Evolutionary conservation across 441 rosid species (phyloP).

Genomic region (Populus hybrid): DNA sequence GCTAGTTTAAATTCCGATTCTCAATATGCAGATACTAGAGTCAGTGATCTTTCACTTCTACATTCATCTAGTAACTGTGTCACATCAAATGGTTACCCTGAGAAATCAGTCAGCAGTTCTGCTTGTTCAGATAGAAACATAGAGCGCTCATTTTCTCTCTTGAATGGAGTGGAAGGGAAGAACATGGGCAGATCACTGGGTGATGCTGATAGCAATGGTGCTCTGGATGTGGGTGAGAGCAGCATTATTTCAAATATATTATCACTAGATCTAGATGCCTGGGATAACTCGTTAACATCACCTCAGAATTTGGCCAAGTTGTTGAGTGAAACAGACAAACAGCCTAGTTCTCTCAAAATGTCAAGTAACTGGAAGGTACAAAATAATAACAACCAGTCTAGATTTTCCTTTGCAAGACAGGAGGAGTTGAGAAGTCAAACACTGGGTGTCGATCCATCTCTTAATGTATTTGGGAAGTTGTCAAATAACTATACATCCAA

Average conservation of each 20-base stretch:
- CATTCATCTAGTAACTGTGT: slow-evolving; percentile 32
- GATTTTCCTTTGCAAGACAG: slow-evolving; percentile 92
- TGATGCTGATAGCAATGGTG: slow-evolving; percentile 27
- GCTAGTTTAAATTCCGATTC: slow-evolving; percentile 33
- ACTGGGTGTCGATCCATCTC: slow-evolving; percentile 35
- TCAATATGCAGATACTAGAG: slow-evolving; percentile 35
- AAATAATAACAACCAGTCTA: slow-evolving; percentile 69
- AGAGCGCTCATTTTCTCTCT: slow-evolving; percentile 36
- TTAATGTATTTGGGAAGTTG: slow-evolving; percentile 39
- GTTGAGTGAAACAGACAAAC: slow-evolving; percentile 55
- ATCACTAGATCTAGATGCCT: slow-evolving; percentile 79
- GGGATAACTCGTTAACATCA: slow-evolving; percentile 71
- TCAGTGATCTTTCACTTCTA: slow-evolving; percentile 27
- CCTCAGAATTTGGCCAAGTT: slow-evolving; percentile 64
- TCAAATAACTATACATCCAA: slow-evolving; percentile 33
- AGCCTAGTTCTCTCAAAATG: slow-evolving; percentile 44
- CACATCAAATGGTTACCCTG: slow-evolving; percentile 52
- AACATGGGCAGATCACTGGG: slow-evolving; percentile 29
- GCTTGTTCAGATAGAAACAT: slow-evolving; percentile 31
- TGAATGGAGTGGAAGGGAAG: slow-evolving; percentile 45
- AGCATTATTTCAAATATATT: slow-evolving; percentile 73
- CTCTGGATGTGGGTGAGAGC: slow-evolving; percentile 57
- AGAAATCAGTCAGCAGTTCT: slow-evolving; percentile 35
- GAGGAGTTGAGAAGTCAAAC: slow-evolving; percentile 54
- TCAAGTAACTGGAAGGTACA: slow-evolving; percentile 57